Evolutionary conservation across 352 stramenopile species (phyloP), one percentile per base, ranked within the genome.

Genomic region (Pythium phragmiticola): DNA sequence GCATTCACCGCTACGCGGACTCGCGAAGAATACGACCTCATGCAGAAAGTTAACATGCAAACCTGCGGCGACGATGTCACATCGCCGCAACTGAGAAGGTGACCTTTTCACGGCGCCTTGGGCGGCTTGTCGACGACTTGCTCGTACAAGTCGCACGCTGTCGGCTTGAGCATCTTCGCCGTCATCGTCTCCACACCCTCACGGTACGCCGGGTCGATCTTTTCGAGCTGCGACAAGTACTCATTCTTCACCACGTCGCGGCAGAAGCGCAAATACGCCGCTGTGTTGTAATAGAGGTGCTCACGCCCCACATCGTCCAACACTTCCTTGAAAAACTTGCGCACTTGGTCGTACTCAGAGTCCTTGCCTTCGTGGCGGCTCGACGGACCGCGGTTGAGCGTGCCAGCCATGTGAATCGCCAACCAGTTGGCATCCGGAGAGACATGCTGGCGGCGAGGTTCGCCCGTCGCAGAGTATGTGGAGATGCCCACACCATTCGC

Each of bases 241-340:
- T 62, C 64, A 7, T 51, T 12, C 50, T 64, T 66, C 13, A 72
- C 51, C 2, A 43, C 26, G 0, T 50, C 45, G 21, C 50, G 49
- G 45, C 68, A 75, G 42, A 70, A 75, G 39, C 68, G 68, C 55
- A 75, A 36, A n/a, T 53, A 72, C 45, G 49, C 34, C 23, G 65
- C 64, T 45, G 68, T 75, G 65, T 75, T 75, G 28, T 69, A 57
- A 55, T 66, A 62, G 21, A 72, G 30, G 46, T 72, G 57, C 17
- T 68, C 47, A 17, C 65, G 57, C 2, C 60, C 52, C 26, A 45
- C 21, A 2, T 60, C 59, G 39, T 72, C 65, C 45, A 72, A 47
- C 23, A 64, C 65, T 12, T 56, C 28, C 17, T 36, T 58, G 58
- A 56, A 68, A 36, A 72, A 72, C 59, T 72, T 37, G 36, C 65